Percentiles rank a stretch among this genome's conserved stretches.
These are phyloP conservation scores for Cystobasidium slooffiae DNA, from an alignment of 1,284 basidiomycete genomes.

Conservation along the genomic window DNA sequence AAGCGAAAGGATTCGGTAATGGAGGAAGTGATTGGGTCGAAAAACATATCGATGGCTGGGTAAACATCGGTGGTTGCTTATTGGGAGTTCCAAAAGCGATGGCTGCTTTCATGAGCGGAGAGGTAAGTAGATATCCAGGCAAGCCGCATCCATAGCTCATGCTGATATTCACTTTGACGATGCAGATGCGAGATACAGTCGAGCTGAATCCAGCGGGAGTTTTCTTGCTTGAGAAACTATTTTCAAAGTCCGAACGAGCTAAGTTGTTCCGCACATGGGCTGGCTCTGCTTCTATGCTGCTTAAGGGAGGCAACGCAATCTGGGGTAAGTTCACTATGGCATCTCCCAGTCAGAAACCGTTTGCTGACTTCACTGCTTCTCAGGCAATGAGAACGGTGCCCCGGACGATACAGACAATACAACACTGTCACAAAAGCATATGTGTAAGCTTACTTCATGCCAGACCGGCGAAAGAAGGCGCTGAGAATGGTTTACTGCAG, in stretches of 20 bases:
- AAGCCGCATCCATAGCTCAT: not conserved
- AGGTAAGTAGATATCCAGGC: slow-evolving; percentile 55
- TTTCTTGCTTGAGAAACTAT: slow-evolving; percentile 62
- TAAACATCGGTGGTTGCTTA: slow-evolving; percentile 78
- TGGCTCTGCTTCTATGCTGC: slow-evolving; percentile 52
- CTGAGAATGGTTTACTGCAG: no score
- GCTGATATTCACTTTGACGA: not conserved
- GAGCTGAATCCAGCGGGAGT: slow-evolving; percentile 80
- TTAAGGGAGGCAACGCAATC: slow-evolving; percentile 81
- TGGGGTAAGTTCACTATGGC: no score
- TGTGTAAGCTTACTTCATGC: slow-evolving; percentile 39
- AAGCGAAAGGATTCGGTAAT: slow-evolving; percentile 74
- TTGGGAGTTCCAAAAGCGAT: slow-evolving; percentile 83
- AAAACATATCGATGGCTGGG: slow-evolving; percentile 61
- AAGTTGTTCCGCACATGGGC: slow-evolving; percentile 88
- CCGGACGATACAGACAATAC: slow-evolving; percentile 74
- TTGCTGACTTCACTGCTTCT: not conserved
- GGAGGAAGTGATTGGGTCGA: slow-evolving; percentile 93
- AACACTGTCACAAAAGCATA: slow-evolving; percentile 52
- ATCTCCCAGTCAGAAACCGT: no score
- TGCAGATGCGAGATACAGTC: slow-evolving; percentile 70
- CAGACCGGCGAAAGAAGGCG: no score
- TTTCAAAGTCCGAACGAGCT: slow-evolving; percentile 90
- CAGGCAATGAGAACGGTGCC: slow-evolving; percentile 57
- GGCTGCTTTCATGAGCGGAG: slow-evolving; percentile 89